Percentiles rank a stretch among this genome's conserved stretches.
Conservation (phyloP, 2,329 filamentous ascomycete genomes). For the Akanthomyces lecanii region DNA sequence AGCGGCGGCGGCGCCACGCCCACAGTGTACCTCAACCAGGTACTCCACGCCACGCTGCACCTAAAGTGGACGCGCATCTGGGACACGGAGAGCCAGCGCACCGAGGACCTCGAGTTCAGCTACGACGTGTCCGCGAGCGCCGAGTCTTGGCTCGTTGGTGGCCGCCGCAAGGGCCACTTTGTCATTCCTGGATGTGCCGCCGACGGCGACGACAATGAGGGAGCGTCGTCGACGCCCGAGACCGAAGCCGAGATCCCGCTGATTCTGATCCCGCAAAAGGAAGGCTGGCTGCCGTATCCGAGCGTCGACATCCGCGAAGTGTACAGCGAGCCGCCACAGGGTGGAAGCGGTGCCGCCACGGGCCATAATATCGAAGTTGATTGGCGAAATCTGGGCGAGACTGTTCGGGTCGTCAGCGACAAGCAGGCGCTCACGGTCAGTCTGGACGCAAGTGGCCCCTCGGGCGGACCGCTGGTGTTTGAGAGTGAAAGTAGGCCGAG, state of each 20-base stretch:
- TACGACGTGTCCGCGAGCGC: slow-evolving; percentile 74
- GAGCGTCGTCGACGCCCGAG: slow-evolving; percentile 36
- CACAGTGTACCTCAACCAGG: slow-evolving; percentile 57
- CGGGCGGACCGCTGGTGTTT: slow-evolving; percentile 62
- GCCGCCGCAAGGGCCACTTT: slow-evolving; percentile 75
- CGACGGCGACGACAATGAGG: slow-evolving; percentile 18
- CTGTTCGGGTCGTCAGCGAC: slow-evolving; percentile 69
- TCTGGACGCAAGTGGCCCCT: slow-evolving; percentile 61
- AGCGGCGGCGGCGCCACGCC: slow-evolving; percentile 31
- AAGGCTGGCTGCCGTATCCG: slow-evolving; percentile 75
- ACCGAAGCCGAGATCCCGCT: slow-evolving; percentile 60
- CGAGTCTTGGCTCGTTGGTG: slow-evolving; percentile 82
- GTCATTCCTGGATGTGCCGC: slow-evolving; percentile 42
- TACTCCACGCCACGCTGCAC: slow-evolving; percentile 58
- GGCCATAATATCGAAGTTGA: slow-evolving; percentile 66
- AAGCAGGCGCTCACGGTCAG: slow-evolving; percentile 68
- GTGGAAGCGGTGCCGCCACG: slow-evolving; percentile 20
- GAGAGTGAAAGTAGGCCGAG: slow-evolving; percentile 48
- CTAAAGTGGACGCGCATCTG: slow-evolving; percentile 60
- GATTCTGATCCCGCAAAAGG: slow-evolving; percentile 72
- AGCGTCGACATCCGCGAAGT: slow-evolving; percentile 71
- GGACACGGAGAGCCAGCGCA: slow-evolving; percentile 44
- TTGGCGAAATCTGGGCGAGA: slow-evolving; percentile 72
- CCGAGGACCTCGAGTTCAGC: slow-evolving; percentile 64
- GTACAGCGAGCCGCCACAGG: slow-evolving; percentile 22